Evolutionary conservation across 768 basidiomycete species (phyloP), one percentile per base, ranked within the genome.

Genomic region (Dacryopinax spathularia): DNA sequence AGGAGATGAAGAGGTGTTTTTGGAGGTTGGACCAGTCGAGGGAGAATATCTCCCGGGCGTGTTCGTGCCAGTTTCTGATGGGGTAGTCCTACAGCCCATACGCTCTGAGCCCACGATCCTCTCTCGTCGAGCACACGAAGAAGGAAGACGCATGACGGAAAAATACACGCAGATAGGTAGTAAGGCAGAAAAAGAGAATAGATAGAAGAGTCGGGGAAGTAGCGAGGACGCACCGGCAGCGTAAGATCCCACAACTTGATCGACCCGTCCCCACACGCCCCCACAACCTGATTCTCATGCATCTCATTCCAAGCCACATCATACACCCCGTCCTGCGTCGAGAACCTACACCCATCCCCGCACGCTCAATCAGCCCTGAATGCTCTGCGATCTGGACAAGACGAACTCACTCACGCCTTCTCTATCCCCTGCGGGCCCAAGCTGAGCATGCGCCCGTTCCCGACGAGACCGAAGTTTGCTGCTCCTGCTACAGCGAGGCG

Each of bases 1-100:
- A 82, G 12, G 92, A 92, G 9, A 81, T 82, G 72, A 96, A 94
- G 0, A 82, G 82, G 67, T 91, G 88, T 72, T 95, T 96, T 69
- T 86, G 84, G 66, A 94, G 73, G 74, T 96, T 98, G 66, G 88
- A 92, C 94, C 95, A 98, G 73, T 98, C 91, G 4, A 97, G 84
- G 12, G 87, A 88, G 77, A 90, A 93, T 6, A 93, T 91, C 72
- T 98, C 95, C 60, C 86, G 83, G 13, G 86, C 84, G 74, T 98
- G 95, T 74, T 98, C 95, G 69, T 91, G 88, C 94, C 95, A 98
- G 60, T 83, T 84, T 65, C 85, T 84, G 67, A 97, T 87, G 1
- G 95, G 94, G 62, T 87, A 82, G 69, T 91, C 88, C 92, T 97
- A 75, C 6, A 15, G 29, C 65, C 60, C 59, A 34, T 4, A 59